These are phyloP conservation scores for Biancaea sappan DNA, from an alignment of 306 rosid genomes.

Conservation along the genomic window DNA sequence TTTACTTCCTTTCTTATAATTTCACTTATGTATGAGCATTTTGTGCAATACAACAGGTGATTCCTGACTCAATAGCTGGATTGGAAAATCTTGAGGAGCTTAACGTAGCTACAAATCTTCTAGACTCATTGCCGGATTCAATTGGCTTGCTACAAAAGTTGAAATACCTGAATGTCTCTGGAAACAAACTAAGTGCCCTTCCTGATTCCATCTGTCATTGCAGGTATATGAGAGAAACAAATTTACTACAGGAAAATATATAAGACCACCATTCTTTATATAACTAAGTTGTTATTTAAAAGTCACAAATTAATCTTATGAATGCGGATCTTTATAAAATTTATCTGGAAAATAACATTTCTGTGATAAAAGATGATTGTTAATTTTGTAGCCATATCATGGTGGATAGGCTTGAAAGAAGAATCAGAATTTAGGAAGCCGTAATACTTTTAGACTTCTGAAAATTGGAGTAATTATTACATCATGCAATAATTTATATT, in stretches of 20 bases:
- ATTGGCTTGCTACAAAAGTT: conserved; percentile 80
- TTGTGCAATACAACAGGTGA: conserved; percentile 49
- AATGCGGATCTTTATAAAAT: conserved; percentile 2
- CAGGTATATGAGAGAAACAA: conserved; percentile 54
- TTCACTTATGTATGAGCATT: conserved; percentile 21
- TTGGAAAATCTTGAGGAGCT: conserved; percentile 89
- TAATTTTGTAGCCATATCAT: background rate
- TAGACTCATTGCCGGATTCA: conserved; percentile 78
- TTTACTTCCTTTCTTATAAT: conserved; percentile 14
- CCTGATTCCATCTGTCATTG: conserved; percentile 87
- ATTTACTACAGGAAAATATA: background rate
- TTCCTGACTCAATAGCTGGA: conserved; percentile 86
- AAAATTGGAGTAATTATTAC: background rate
- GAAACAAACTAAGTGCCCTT: conserved; percentile 74
- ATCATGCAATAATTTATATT: background rate
- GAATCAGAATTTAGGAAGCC: conserved; percentile 18
- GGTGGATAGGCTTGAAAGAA: conserved; percentile 2
- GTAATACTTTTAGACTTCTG: background rate
- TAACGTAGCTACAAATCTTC: conserved; percentile 68
- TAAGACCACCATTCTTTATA: background rate
- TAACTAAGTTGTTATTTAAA: background rate
- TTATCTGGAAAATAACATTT: background rate
- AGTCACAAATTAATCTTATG: too few relatives aligned
- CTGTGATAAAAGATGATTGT: conserved; percentile 3
- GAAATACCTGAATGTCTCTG: conserved; percentile 73